Evolutionary conservation across 805 yeast genomes (phyloP).

Genomic region (Pichia deserticola): DNA sequence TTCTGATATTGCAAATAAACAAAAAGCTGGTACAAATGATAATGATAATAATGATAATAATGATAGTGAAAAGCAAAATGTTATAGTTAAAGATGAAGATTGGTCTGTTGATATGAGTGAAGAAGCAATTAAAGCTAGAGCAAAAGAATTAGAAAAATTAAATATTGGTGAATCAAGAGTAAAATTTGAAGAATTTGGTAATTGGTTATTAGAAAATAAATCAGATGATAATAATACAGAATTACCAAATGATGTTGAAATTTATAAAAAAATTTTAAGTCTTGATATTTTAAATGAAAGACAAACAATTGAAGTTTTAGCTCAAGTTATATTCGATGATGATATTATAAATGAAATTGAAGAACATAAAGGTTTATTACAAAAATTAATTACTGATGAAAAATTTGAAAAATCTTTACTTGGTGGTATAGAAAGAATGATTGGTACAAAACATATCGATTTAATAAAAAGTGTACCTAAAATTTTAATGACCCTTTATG

Average conservation of each 20-base stretch:
- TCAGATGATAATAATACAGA: conserved; percentile 25
- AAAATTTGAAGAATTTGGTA: conserved; percentile 73
- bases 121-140: conserved; percentile 92
- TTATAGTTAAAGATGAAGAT: conserved; percentile 77
- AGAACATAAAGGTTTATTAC: conserved; percentile 75
- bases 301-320: conserved; percentile 82
- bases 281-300: conserved; percentile 64
- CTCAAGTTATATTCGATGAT: conserved; percentile 81
- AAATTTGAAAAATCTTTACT: conserved; percentile 81
- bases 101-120: conserved; percentile 98
- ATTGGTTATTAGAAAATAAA: conserved; percentile 50
- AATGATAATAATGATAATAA: background rate
- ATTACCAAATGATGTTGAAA: conserved; percentile 79
- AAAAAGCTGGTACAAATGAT: conserved; percentile 8
- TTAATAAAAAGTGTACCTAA: conserved; percentile 72
- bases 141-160: conserved; percentile 72
- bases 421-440: conserved; percentile 92
- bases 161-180: conserved; percentile 34
- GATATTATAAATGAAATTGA: conserved; percentile 65
- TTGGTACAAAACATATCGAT: conserved; percentile 70
- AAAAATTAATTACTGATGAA: conserved; percentile 59
- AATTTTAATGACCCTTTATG: conserved; percentile 73
- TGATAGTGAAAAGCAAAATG: conserved; percentile 29
- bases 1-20: conserved; percentile 63
- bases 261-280: conserved; percentile 82